Evolutionary conservation across 2,329 filamentous ascomycete species (phyloP).

Genomic region (Parastagonospora avenae): DNA sequence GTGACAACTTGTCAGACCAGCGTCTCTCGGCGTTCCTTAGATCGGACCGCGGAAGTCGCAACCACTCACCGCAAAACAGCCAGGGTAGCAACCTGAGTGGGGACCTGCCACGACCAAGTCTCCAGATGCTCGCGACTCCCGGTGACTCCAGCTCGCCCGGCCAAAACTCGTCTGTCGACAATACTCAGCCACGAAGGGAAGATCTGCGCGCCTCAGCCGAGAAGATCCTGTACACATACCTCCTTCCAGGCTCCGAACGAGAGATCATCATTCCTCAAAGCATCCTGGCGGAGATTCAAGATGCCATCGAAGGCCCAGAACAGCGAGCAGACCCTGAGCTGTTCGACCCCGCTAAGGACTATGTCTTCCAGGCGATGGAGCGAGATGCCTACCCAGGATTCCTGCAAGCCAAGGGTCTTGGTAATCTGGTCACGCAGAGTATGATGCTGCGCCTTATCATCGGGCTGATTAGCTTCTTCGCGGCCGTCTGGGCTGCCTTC

Average conservation of each 20-base stretch:
- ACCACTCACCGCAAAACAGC: constrained; percentile 56
- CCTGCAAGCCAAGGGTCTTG: constrained; percentile 89
- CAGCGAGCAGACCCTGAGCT: constrained; percentile 95
- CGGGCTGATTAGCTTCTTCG: constrained; percentile 85
- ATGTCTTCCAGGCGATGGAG: constrained; percentile 99
- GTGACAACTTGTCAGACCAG: constrained; percentile 73
- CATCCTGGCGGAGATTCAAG: constrained; percentile 84
- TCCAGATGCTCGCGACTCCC: constrained; percentile 69
- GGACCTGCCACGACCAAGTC: constrained; percentile 62
- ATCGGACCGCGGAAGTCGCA: constrained; percentile 54
- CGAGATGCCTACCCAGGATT: constrained; percentile 98
- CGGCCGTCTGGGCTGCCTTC: constrained; percentile 91
- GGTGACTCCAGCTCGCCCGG: constrained; percentile 62
- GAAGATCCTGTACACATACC: constrained; percentile 97
- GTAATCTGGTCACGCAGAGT: constrained; percentile 91
- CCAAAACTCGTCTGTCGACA: constrained; percentile 40
- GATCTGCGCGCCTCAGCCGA: constrained; percentile 94
- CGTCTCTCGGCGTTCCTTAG: constrained; percentile 90
- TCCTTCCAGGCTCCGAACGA: constrained; percentile 91
- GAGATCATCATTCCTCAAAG: constrained; percentile 91
- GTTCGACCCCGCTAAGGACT: constrained; percentile 97
- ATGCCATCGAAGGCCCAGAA: constrained; percentile 80
- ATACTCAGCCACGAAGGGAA: constrained; percentile 57
- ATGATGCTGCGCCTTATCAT: constrained; percentile 84
- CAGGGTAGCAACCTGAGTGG: constrained; percentile 57